Conservation (phyloP, 177 flowering plant species). For the Vitis hybrid region DNA sequence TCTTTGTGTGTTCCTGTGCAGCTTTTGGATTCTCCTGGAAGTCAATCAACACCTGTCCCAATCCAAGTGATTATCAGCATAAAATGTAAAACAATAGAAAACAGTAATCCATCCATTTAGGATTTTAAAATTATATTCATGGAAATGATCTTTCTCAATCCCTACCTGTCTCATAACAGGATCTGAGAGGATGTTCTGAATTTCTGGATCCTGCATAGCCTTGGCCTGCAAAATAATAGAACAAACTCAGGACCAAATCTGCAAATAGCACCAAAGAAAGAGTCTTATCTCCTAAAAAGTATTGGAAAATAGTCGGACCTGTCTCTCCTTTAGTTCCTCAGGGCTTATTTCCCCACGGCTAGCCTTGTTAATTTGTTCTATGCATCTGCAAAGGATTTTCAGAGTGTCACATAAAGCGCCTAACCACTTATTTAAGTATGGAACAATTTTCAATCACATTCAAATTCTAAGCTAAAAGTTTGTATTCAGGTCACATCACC, state of each 20-base stretch:
- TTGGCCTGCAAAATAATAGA: conserved; percentile 59
- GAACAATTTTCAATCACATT: not conserved
- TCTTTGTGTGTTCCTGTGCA: conserved; percentile 91
- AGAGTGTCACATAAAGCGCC: not conserved
- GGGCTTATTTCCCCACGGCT: conserved; percentile 89
- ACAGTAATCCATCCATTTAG: no score
- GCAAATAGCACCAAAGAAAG: not conserved
- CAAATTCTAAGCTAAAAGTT: not conserved
- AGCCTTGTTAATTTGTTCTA: conserved; percentile 85
- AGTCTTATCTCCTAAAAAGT: not conserved
- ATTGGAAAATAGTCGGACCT: conserved; percentile 38
- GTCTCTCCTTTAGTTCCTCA: conserved; percentile 95
- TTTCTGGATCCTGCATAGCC: conserved; percentile 97
- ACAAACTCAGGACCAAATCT: not conserved
- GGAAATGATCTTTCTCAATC: not conserved
- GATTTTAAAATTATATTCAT: no score
- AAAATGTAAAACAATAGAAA: no score
- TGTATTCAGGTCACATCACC: conserved; percentile 35
- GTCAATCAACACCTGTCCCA: conserved; percentile 70
- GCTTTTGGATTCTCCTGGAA: conserved; percentile 91
- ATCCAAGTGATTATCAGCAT: not conserved
- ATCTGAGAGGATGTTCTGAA: conserved; percentile 89
- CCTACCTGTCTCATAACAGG: conserved; percentile 98
- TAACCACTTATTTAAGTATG: not conserved
- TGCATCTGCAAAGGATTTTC: conserved; percentile 54